Conservation (phyloP, 1,284 basidiomycete genomes). For the Neotropicomus parvogracilis region DNA sequence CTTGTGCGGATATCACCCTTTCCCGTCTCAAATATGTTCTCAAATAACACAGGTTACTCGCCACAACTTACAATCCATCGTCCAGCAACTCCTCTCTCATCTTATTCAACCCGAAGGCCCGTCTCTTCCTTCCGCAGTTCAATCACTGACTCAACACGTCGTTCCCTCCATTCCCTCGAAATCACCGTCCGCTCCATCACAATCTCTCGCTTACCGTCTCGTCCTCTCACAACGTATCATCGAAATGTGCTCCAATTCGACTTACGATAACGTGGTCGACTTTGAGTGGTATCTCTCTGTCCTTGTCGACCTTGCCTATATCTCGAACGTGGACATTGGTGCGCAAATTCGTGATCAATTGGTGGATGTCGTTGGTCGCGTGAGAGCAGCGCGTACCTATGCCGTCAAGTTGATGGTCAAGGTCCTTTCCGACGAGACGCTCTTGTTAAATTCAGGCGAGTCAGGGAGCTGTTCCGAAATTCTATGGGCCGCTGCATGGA, state of each 20-base stretch:
- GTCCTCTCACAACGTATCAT: conserved; percentile 79
- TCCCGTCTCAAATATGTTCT: background rate
- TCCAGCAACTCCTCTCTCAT: conserved; percentile 84
- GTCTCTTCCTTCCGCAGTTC: conserved; percentile 54
- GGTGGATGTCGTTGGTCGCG: conserved; percentile 84
- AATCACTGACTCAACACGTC: conserved; percentile 55
- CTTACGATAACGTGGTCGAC: conserved; percentile 85
- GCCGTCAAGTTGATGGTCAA: conserved; percentile 81
- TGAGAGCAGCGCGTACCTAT: conserved; percentile 71
- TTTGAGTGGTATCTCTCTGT: conserved; percentile 98
- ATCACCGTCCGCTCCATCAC: conserved; percentile 48
- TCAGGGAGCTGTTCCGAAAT: conserved; percentile 74
- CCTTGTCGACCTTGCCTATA: conserved; percentile 83
- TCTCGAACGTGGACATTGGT: conserved; percentile 78
- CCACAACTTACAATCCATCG: conserved; percentile 83
- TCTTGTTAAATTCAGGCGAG: conserved; percentile 59
- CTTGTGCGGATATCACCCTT: conserved; percentile 59
- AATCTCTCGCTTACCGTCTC: conserved; percentile 79
- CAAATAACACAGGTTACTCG: conserved; percentile 62
- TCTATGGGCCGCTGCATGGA: conserved; percentile 90
- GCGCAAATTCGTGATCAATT: conserved; percentile 75
- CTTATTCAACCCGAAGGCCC: conserved; percentile 65
- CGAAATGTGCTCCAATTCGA: conserved; percentile 75
- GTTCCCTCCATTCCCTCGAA: conserved; percentile 39
- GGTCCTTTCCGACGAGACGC: conserved; percentile 72